Base-by-base conservation (phyloP, 495 filamentous ascomycete genomes). In the Penicillium ochrochloron region DNA sequence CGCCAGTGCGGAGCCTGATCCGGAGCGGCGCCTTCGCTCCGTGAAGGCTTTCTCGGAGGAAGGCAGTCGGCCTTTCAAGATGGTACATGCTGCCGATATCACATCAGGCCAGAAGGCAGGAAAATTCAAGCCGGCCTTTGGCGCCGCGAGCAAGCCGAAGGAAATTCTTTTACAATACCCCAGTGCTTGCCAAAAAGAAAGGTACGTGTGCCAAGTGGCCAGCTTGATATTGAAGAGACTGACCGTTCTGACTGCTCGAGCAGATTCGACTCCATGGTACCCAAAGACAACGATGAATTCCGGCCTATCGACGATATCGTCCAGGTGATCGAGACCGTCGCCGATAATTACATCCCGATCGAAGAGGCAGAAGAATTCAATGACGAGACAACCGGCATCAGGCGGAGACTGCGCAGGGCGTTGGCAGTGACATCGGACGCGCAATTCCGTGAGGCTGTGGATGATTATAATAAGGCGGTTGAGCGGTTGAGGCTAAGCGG, bases 241-340 rank as follows among this genome's bases (percentile, higher is more conserved):
- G 64, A 59, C 33, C 23, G 60, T n/a, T 37, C n/a, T 57, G 55
- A 12, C 44, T 54, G 9, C 50, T 57, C 60, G 59, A 41, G 21
- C 69, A 92, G 90, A 66, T 98, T 92, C 70, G 82, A 94, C 60
- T 85, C 94, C 9, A 90, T 94, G 34, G 84, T 84, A 57, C 89
- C 91, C 17, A 87, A 86, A 63, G 91, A 95, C 44, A 85, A 80
- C 34, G 84, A 89, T 60, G 87, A 95, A 68, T 97, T 97, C 78
- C 88, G 92, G 65, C 89, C 93, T 6, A 77, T 94, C 60, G 86
- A 90, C 67, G 95, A 98, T 66, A 97, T 97, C 64, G 81, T 90
- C 59, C 84, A 89, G 54, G 90, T 92, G 15, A 87, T 97, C 53
- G 86, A 92, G 61, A 83, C 84, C 29, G 89, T 97, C 27, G 83